phyloP scores from a whole-genome alignment of 1,139 yeast genomes.

The Geotrichum citri-aurantii region DNA sequence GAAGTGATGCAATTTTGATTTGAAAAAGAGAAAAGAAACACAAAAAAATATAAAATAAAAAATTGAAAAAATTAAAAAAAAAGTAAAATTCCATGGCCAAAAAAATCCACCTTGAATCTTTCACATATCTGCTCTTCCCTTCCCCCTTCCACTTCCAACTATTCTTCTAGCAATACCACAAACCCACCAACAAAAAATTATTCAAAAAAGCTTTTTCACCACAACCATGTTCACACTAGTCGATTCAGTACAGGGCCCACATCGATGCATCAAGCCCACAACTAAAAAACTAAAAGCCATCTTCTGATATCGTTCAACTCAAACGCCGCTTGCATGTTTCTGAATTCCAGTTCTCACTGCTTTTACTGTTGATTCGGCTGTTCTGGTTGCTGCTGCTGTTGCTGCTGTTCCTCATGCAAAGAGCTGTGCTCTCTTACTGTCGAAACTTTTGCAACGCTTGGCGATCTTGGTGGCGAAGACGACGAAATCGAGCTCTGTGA shows the following conservation, averaged over 20 bases:
- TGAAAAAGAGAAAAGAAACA: neutral
- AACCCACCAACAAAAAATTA: neutral
- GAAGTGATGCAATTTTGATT: neutral
- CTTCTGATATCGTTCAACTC: neutral
- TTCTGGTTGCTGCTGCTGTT: too few species aligned
- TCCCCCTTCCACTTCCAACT: neutral
- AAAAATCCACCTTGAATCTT: neutral
- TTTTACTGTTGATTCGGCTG: neutral
- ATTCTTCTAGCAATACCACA: neutral
- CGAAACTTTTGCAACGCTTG: neutral
- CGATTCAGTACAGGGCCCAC: neutral
- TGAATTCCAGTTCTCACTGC: too few species aligned
- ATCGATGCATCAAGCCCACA: too few species aligned
- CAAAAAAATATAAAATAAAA: neutral
- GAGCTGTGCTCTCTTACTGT: neutral
- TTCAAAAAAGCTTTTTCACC: neutral
- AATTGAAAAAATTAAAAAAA: too few species aligned
- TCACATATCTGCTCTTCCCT: neutral
- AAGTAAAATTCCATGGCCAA: neutral
- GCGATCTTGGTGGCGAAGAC: slow-evolving; percentile 10
- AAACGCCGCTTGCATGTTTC: neutral
- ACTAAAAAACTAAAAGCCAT: too few species aligned
- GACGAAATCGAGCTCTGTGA: neutral
- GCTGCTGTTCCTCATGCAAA: neutral
- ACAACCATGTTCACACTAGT: neutral